Conservation (phyloP, 129 eudicot species). For the Smallanthus sonchifolius region DNA sequence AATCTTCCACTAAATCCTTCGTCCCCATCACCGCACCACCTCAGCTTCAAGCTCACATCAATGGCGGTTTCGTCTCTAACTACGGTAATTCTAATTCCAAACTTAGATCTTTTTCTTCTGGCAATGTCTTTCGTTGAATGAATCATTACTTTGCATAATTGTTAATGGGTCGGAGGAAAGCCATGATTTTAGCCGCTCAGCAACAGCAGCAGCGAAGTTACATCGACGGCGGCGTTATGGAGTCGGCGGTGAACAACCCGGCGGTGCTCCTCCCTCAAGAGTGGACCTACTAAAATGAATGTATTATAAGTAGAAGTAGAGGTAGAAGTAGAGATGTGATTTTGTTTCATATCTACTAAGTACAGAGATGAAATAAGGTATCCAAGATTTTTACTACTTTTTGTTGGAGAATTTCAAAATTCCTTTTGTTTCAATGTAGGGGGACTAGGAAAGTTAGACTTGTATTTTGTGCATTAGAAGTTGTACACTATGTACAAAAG, state of each 20-base stretch:
- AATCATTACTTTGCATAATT: conserved; percentile 20
- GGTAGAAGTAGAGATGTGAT: not conserved
- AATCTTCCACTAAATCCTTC: conserved; percentile 15
- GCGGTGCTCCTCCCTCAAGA: conserved; percentile 61
- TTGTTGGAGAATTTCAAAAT: conserved; percentile 10
- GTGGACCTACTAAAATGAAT: conserved; percentile 57
- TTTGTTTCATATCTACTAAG: conserved; percentile 9
- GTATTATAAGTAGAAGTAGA: not conserved
- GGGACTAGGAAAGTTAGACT: not conserved
- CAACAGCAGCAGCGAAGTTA: conserved; percentile 23
- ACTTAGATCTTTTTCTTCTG: not conserved
- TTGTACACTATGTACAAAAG: conserved; percentile 1
- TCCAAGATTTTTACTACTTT: conserved; percentile 10
- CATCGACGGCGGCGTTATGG: conserved; percentile 2
- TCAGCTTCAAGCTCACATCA: conserved; percentile 12
- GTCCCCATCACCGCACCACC: conserved; percentile 8
- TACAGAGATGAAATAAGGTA: conserved; percentile 4
- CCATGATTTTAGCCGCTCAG: conserved; percentile 13
- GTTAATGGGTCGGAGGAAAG: conserved; percentile 37
- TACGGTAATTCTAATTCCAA: conserved; percentile 29
- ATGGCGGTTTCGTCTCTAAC: conserved; percentile 22
- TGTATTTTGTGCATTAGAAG: not conserved
- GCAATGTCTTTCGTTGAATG: not conserved
- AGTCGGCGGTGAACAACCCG: conserved; percentile 25
- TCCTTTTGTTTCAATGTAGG: conserved; percentile 19